Evolutionary conservation across 2,329 filamentous ascomycete species (phyloP).

Genomic region (Trichophyton verrucosum): DNA sequence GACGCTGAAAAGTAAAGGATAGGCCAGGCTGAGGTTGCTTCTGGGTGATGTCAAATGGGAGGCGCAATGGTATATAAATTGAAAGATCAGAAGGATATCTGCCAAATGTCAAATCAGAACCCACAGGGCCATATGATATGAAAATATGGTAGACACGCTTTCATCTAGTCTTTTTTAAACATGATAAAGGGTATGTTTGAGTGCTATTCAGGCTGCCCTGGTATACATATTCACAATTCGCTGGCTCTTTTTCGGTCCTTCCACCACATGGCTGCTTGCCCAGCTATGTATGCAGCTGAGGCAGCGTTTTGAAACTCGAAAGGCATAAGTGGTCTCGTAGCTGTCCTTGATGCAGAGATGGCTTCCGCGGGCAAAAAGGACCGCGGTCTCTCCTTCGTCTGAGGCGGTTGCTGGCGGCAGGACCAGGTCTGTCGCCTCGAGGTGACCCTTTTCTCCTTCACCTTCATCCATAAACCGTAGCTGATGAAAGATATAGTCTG

Average conservation of each 20-base stretch:
- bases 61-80: too few species aligned
- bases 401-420: not conserved
- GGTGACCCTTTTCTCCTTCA: not conserved
- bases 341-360: conserved; percentile 37
- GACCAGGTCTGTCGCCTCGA: not conserved
- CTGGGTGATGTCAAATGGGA: too few species aligned
- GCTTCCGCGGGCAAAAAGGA: conserved; percentile 29
- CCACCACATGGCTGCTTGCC: conserved; percentile 34
- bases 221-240: conserved; percentile 32
- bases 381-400: conserved; percentile 14
- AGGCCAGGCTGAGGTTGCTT: too few species aligned
- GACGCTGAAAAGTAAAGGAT: too few species aligned
- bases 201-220: not conserved
- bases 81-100: too few species aligned
- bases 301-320: conserved; percentile 23
- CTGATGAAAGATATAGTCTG: conserved; percentile 36
- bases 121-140: too few species aligned
- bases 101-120: too few species aligned
- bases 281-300: conserved; percentile 27
- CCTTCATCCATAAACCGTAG: conserved; percentile 23
- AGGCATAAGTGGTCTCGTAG: conserved; percentile 35
- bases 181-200: not conserved
- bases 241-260: conserved; percentile 35
- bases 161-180: not conserved
- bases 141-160: not conserved